Conservation (phyloP, 352 stramenopile species). For the Globisporangium spinosum region DNA sequence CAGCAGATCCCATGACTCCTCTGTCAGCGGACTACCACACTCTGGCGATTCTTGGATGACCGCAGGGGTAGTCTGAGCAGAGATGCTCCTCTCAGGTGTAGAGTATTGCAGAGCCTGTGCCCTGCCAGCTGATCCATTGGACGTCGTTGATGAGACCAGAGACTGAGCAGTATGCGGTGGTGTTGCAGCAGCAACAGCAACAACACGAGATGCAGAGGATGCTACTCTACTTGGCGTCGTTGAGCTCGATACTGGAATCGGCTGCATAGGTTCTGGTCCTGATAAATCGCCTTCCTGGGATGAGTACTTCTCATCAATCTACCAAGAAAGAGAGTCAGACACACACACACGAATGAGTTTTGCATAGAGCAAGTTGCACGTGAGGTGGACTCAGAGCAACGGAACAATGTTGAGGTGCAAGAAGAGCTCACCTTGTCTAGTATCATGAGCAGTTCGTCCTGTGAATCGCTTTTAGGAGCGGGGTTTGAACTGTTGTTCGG, state of each 20-base stretch:
- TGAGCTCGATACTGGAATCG: neutral
- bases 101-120: slow-evolving; percentile 2
- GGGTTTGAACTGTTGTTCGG: neutral
- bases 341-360: neutral
- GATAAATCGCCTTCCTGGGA: slow-evolving; percentile 22
- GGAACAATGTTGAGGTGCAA: neutral
- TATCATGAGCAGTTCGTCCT: slow-evolving; percentile 57
- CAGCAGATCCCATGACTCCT: slow-evolving; percentile 72
- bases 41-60: slow-evolving; percentile 29
- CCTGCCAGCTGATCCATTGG: neutral
- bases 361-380: neutral
- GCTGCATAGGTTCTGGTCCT: neutral
- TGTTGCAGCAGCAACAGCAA: neutral
- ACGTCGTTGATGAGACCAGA: neutral
- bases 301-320: slow-evolving; percentile 60
- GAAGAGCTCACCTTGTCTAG: slow-evolving; percentile 37
- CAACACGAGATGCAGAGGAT: neutral
- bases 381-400: neutral
- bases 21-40: slow-evolving; percentile 64
- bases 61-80: slow-evolving; percentile 8
- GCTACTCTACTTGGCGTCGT: slow-evolving; percentile 1
- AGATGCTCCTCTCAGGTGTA: neutral
- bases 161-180: neutral
- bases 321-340: neutral
- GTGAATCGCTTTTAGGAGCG: slow-evolving; percentile 30